Evolutionary conservation across 2,329 filamentous ascomycete genomes (phyloP), one percentile per base, ranked within the genome.

Genomic region (Xenosphaeropsis pyriputrescens): DNA sequence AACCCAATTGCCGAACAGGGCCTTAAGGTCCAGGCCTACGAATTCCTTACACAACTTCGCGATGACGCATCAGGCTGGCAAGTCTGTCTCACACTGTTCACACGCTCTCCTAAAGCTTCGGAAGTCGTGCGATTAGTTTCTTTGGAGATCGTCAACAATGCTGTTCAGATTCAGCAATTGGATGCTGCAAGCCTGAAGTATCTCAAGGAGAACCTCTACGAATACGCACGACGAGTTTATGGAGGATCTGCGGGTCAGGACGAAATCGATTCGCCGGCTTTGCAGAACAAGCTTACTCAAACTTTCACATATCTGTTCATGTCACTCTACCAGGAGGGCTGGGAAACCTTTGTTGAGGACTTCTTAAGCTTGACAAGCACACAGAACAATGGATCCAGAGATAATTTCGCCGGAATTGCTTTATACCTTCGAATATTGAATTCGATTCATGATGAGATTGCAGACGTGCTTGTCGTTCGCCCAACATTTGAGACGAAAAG

Each of bases 271-370:
- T 74, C 79, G 7, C 58, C 75, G 17, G 72, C 74, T 46, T 79
- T 98, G 32, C 89, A 96, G 61, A 98, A 96, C 64, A 98, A 98
- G 62, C 75, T 98, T 47, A 88, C 89, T 34, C 91, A 98, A 62
- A 94, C 88, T 11, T 65, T 98, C 50, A 98, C 91, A 8, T 91
- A 85, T 53, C 76, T 98, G 36, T 98, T 98, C 58, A 81, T 85
- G 29, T 75, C 79, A 11, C 69, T 93, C 39, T 98, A 98, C 58
- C 76, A 76, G 38, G 75, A 80, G 38, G 81, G 82, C 29, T 98
- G 91, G 91, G 73, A 84, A 51, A 75, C 67, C 42, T 96, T 95
- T 59, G 78, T 98, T 55, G 84, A 93, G 51, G 91, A 98, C 55
- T 83, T 96, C 48, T 67, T 91, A 43, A 70, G 71, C 41, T 61